Conservation (phyloP, 1,284 basidiomycete species). For the Irpex sp. region DNA sequence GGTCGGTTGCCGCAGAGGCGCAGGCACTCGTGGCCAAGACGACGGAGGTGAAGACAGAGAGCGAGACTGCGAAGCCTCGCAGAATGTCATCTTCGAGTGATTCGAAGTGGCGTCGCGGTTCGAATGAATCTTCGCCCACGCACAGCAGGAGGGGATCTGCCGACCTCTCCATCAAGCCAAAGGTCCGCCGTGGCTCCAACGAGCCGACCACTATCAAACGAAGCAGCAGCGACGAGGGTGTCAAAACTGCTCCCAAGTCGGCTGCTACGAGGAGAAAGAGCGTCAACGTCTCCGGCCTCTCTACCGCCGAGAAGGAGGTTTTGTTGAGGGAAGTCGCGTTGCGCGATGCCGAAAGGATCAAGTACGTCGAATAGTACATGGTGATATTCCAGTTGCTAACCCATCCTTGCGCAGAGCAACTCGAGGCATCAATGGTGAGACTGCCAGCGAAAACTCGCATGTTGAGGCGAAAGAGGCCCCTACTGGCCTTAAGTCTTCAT, state of each 20-base stretch:
- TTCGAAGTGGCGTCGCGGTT: background rate
- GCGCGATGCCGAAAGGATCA: conserved; percentile 11
- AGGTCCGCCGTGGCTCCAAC: conserved; percentile 2
- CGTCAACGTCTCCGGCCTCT: background rate
- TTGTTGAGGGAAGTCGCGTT: conserved; percentile 8
- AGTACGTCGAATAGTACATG: background rate
- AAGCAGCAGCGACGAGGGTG: conserved; percentile 1
- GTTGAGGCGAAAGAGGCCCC: background rate
- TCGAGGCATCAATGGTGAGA: conserved; percentile 7
- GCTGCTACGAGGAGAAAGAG: background rate
- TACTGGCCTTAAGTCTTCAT: background rate
- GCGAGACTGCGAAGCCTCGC: background rate
- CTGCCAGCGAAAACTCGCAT: conserved; percentile 5
- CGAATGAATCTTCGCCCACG: background rate
- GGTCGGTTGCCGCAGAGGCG: conserved; percentile 11
- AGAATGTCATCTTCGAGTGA: background rate
- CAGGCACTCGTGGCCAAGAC: conserved; percentile 11
- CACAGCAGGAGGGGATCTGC: background rate
- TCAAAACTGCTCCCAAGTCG: background rate
- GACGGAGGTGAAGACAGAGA: background rate
- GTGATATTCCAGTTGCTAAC: background rate
- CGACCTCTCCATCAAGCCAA: background rate
- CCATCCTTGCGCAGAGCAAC: conserved; percentile 1
- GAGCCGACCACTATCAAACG: background rate
- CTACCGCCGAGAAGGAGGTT: conserved; percentile 5